These are phyloP conservation scores for Suhomyces tanzawaensis DNA, from an alignment of 805 yeast genomes.

Conservation along the genomic window DNA sequence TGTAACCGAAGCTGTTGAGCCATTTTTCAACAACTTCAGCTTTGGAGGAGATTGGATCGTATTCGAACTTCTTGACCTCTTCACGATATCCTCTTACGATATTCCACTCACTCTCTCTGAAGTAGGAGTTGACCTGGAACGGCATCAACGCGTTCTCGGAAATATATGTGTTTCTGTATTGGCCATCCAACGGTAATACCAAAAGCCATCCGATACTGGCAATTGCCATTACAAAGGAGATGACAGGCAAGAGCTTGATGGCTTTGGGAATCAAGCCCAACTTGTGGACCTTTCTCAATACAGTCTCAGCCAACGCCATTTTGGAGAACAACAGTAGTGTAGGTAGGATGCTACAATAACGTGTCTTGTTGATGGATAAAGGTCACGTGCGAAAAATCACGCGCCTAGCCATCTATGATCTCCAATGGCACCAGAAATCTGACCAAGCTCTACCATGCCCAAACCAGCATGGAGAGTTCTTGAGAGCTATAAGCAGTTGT, in stretches of 20 bases:
- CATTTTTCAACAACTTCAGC: constrained; percentile 52
- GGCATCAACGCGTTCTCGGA: constrained; percentile 98
- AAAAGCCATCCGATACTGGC: constrained; percentile 45
- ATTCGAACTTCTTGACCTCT: constrained; percentile 45
- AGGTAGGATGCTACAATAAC: no score
- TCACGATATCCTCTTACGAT: constrained; percentile 79
- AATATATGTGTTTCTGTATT: constrained; percentile 77
- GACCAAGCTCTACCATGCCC: no score
- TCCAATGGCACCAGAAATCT: no score
- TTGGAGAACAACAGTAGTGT: no score
- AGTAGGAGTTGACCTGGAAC: constrained; percentile 88
- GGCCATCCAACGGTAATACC: constrained; percentile 75
- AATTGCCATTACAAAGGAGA: constrained; percentile 36
- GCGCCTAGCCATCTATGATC: no score
- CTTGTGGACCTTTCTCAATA: constrained; percentile 38
- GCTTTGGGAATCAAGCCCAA: constrained; percentile 38
- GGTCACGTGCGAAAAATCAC: no score
- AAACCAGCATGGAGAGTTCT: not conserved
- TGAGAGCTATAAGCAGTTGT: constrained; percentile 19
- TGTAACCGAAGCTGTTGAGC: constrained; percentile 72
- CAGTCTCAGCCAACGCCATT: constrained; percentile 46
- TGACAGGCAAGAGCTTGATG: constrained; percentile 30
- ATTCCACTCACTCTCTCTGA: constrained; percentile 94
- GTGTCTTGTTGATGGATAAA: no score
- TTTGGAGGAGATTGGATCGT: constrained; percentile 27